phyloP scores from a whole-genome alignment of 139 green algal species.

The Picochlorum sp. region DNA sequence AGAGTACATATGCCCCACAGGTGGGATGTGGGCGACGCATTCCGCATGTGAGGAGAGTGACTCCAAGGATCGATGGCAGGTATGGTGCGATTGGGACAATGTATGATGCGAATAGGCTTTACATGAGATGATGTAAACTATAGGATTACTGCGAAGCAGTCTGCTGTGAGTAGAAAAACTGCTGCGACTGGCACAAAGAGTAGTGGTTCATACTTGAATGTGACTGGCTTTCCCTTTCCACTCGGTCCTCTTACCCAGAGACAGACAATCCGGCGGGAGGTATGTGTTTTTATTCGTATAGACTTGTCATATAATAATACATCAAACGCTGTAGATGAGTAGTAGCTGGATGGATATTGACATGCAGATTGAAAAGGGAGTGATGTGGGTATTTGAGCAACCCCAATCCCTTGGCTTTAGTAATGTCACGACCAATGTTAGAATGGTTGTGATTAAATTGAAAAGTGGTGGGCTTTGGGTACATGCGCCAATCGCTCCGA shows the following conservation, averaged over 20 bases:
- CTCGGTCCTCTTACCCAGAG: conserved; percentile 57
- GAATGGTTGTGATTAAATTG: conserved; percentile 82
- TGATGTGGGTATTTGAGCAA: conserved; percentile 88
- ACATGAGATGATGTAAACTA: neutral
- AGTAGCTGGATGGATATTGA: neutral
- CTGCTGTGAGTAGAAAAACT: neutral
- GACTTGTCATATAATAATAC: too few species aligned
- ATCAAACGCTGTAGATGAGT: neutral
- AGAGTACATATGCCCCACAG: too few species aligned
- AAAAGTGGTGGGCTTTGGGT: conserved; percentile 69
- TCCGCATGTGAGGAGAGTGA: too few species aligned
- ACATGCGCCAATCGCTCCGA: conserved; percentile 81
- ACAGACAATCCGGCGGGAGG: conserved; percentile 32
- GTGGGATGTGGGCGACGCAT: too few species aligned
- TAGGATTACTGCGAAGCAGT: neutral
- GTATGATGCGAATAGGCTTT: too few species aligned
- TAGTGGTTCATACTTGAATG: conserved; percentile 26
- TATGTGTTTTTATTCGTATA: neutral
- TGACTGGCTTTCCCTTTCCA: conserved; percentile 87
- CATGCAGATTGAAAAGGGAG: conserved; percentile 47
- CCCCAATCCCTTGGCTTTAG: conserved; percentile 58
- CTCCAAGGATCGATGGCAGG: too few species aligned
- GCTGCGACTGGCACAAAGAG: neutral
- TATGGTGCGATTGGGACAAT: too few species aligned
- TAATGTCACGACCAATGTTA: conserved; percentile 68